Evolutionary conservation across 2,329 filamentous ascomycete species (phyloP).

Genomic region (Fusarium avenaceum): DNA sequence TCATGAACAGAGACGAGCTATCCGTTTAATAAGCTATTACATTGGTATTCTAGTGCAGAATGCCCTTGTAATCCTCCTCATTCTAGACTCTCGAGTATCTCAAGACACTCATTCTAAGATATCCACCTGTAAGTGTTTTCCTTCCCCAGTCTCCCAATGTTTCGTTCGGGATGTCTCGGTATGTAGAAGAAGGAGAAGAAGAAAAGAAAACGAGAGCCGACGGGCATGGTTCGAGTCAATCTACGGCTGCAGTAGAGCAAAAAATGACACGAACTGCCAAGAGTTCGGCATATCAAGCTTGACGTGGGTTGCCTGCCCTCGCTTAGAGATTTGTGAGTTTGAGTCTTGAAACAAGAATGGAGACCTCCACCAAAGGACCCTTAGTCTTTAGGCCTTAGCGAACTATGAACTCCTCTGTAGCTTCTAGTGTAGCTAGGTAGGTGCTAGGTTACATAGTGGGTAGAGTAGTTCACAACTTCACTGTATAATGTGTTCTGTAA

Average conservation of each 20-base stretch:
- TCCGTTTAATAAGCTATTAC: background rate
- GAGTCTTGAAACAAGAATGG: slow-evolving; percentile 40
- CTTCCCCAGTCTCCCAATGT: slow-evolving; percentile 13
- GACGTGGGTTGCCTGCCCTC: slow-evolving; percentile 23
- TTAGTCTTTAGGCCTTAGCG: background rate
- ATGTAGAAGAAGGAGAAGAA: slow-evolving; percentile 8
- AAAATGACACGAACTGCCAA: slow-evolving; percentile 14
- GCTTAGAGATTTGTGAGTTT: slow-evolving; percentile 40
- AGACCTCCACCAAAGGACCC: slow-evolving; percentile 12
- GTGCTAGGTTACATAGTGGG: background rate
- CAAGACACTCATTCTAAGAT: background rate
- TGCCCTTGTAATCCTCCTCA: background rate
- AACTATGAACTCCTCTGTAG: too few species aligned
- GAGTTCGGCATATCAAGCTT: slow-evolving; percentile 27
- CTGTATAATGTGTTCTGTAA: too few species aligned
- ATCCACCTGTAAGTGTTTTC: slow-evolving; percentile 5
- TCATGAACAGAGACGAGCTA: background rate
- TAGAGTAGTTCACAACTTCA: background rate
- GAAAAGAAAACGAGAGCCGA: background rate
- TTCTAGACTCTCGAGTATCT: background rate
- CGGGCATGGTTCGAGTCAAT: background rate
- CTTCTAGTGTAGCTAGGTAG: too few species aligned
- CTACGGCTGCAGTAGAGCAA: slow-evolving; percentile 1
- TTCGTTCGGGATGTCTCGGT: slow-evolving; percentile 7
- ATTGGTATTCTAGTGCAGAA: background rate